Evolutionary conservation across 2,329 filamentous ascomycete genomes (phyloP).

Genomic region (Sclerotinia nivalis): DNA sequence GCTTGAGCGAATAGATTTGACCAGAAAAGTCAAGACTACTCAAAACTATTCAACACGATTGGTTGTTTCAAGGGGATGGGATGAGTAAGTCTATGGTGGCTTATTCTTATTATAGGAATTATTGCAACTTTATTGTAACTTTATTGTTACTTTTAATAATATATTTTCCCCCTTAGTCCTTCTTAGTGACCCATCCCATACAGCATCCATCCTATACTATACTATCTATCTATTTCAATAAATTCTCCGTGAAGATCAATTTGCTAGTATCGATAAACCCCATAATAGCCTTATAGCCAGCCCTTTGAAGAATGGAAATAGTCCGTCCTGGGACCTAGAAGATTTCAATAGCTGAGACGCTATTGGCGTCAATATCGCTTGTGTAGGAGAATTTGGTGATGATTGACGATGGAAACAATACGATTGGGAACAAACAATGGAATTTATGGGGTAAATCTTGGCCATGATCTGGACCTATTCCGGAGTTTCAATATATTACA

Average conservation of each 20-base stretch:
- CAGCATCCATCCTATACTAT: no score
- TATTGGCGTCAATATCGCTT: constrained; percentile 12
- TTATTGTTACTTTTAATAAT: background rate
- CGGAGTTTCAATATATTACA: background rate
- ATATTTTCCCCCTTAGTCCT: background rate
- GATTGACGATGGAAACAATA: background rate
- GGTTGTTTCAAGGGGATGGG: constrained; percentile 15
- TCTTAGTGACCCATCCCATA: background rate
- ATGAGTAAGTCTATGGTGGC: constrained; percentile 5
- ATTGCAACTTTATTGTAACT: background rate
- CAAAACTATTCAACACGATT: constrained; percentile 11
- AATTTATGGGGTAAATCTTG: constrained; percentile 10
- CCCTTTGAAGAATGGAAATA: background rate
- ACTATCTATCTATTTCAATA: background rate
- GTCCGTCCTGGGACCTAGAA: background rate
- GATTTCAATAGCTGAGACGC: constrained; percentile 5
- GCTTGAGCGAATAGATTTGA: constrained; percentile 17
- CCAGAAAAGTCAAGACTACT: background rate
- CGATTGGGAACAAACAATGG: constrained; percentile 2
- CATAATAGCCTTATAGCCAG: constrained; percentile 1
- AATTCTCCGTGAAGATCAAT: background rate
- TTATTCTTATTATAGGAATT: constrained; percentile 13
- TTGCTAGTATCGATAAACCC: background rate
- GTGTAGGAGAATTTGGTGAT: background rate
- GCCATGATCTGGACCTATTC: background rate